These are phyloP conservation scores for Diversispora eburnea DNA, from an alignment of 192 early-diverging fungal genomes.

Conservation along the genomic window DNA sequence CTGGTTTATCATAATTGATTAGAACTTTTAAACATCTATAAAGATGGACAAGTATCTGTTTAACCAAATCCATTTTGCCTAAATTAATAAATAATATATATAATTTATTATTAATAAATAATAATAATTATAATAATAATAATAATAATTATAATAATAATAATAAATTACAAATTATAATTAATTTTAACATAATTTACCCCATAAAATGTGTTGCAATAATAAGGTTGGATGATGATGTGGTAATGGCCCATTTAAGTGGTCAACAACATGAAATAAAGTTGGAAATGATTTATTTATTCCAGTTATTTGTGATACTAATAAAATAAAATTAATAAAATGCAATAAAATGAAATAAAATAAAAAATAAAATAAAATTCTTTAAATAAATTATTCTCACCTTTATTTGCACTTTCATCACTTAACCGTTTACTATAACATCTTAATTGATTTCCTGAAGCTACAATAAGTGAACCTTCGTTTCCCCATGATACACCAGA, in stretches of 20 bases:
- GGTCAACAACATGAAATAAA: conserved; percentile 48
- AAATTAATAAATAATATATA: neutral
- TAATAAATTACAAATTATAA: neutral
- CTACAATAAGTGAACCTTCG: conserved; percentile 57
- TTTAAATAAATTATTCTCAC: conserved; percentile 7
- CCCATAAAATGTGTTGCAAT: conserved; percentile 70
- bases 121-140: neutral
- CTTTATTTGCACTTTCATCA: conserved; percentile 42
- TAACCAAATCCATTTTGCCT: conserved; percentile 66
- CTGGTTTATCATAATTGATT: conserved; percentile 43
- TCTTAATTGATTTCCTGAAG: conserved; percentile 49
- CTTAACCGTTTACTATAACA: conserved; percentile 68
- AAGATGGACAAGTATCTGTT: conserved; percentile 59
- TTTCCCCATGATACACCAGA: conserved; percentile 50
- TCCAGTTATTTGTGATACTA: conserved; percentile 26
- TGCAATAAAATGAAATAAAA: conserved; percentile 23
- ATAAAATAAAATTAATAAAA: conserved; percentile 18
- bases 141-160: neutral
- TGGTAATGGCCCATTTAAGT: conserved; percentile 60
- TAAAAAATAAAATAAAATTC: neutral
- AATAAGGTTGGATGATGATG: conserved; percentile 73
- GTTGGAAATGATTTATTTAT: conserved; percentile 39
- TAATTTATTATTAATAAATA: neutral
- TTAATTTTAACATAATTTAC: conserved; percentile 31
- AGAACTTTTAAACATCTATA: conserved; percentile 59